phyloP scores from a whole-genome alignment of 768 basidiomycete species.

The Termitomyces bulborhizus region DNA sequence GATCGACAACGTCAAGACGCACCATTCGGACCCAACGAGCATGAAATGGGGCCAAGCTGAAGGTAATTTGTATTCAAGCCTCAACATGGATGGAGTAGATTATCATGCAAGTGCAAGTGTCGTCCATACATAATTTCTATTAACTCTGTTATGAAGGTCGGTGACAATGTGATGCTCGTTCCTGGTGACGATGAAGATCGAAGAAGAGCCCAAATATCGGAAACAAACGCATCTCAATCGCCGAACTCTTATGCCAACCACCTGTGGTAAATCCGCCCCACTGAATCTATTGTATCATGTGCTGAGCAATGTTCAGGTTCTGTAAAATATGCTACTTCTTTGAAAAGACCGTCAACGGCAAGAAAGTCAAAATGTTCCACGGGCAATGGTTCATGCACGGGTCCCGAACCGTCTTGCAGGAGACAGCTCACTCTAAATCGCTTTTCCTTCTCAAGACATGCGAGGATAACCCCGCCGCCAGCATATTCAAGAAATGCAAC shows the following conservation, averaged over 20 bases:
- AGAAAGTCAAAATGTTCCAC: slow-evolving; percentile 49
- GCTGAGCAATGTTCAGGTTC: slow-evolving; percentile 44
- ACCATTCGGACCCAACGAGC: slow-evolving; percentile 27
- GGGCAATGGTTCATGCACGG: slow-evolving; percentile 69
- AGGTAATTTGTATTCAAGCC: slow-evolving; percentile 34
- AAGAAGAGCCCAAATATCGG: slow-evolving; percentile 33
- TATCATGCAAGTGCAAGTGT: slow-evolving; percentile 40
- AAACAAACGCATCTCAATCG: slow-evolving; percentile 35
- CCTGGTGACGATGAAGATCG: slow-evolving; percentile 45
- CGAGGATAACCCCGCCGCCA: slow-evolving; percentile 45
- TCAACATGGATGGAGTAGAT: slow-evolving; percentile 48
- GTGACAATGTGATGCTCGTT: slow-evolving; percentile 59
- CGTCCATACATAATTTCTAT: not conserved
- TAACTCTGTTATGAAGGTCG: slow-evolving; percentile 33
- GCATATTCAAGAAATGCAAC: slow-evolving; percentile 55
- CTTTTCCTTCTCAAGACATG: slow-evolving; percentile 54
- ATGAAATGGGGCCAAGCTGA: slow-evolving; percentile 25
- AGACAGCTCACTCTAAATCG: slow-evolving; percentile 56
- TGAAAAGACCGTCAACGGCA: slow-evolving; percentile 24
- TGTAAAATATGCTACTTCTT: slow-evolving; percentile 62
- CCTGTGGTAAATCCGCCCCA: slow-evolving; percentile 40
- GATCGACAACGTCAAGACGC: slow-evolving; percentile 20
- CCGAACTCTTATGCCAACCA: slow-evolving; percentile 50
- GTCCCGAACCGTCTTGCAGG: slow-evolving; percentile 59
- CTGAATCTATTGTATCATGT: not conserved